phyloP scores from a whole-genome alignment of 78 protist species.

The Pigoraptor vietnamica region DNA sequence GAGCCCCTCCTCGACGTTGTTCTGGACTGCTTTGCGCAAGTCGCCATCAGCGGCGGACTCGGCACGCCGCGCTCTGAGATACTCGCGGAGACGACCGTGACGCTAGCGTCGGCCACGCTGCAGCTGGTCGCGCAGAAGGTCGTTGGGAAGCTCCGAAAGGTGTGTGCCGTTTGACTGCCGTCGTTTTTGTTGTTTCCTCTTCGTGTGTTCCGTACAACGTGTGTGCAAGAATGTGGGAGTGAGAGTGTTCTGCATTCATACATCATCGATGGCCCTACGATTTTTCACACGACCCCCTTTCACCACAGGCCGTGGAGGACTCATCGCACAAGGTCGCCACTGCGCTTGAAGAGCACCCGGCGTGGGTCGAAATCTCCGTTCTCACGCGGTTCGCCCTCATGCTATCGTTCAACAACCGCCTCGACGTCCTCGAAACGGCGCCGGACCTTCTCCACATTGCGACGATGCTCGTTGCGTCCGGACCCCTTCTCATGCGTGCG shows the following conservation, averaged over 20 bases:
- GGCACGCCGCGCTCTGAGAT: constrained; percentile 22
- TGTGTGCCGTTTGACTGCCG: too few relatives aligned
- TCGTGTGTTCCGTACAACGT: too few relatives aligned
- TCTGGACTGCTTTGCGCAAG: constrained; percentile 25
- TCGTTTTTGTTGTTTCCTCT: too few relatives aligned
- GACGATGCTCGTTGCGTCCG: constrained; percentile 7
- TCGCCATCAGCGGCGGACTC: constrained; percentile 18
- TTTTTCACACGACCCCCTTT: too few relatives aligned
- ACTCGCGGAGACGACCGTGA: constrained; percentile 51
- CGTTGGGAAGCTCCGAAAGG: neutral
- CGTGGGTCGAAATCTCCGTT: constrained; percentile 41
- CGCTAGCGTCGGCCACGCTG: constrained; percentile 34
- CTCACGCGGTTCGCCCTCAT: constrained; percentile 37
- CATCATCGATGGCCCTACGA: too few relatives aligned
- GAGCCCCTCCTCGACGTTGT: constrained; percentile 3
- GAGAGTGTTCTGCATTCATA: too few relatives aligned
- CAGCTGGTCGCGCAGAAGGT: constrained; percentile 32
- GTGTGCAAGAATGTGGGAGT: too few relatives aligned
- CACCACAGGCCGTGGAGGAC: too few relatives aligned
- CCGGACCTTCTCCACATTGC: constrained; percentile 47
- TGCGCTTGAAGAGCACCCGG: constrained; percentile 15
- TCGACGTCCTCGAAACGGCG: constrained; percentile 31
- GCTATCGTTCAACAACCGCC: constrained; percentile 48
- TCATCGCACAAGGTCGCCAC: neutral
- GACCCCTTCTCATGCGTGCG: constrained; percentile 34